A percentile compares a stretch with the other conserved stretches of the same genome.
These are phyloP conservation scores for Aspergillus brunneoviolaceus DNA, from an alignment of 2,329 filamentous ascomycete species.

Conservation along the genomic window DNA sequence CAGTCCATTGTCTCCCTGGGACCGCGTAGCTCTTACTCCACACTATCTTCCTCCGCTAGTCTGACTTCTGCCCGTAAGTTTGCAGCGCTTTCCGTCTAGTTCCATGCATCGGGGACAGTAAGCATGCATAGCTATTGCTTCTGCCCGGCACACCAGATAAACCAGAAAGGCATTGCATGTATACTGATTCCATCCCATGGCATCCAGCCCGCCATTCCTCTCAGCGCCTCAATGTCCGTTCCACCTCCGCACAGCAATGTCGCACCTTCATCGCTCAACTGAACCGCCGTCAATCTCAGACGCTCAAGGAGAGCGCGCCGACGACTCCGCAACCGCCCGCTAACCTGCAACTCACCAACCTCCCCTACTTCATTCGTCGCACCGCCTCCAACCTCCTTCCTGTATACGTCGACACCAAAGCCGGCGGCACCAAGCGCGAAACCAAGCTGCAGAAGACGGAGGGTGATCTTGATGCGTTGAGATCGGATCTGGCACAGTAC, in stretches of 20 bases:
- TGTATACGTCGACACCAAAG: conserved; percentile 72
- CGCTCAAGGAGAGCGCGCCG: conserved; percentile 29
- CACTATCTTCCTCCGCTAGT: conserved; percentile 30
- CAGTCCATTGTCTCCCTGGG: conserved; percentile 30
- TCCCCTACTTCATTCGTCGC: conserved; percentile 70
- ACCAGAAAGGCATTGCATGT: not conserved
- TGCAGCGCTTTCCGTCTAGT: conserved; percentile 10
- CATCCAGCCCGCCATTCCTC: conserved; percentile 19
- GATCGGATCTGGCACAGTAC: conserved; percentile 60
- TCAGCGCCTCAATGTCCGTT: conserved; percentile 18
- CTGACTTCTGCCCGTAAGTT: conserved; percentile 33
- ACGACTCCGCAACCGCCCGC: conserved; percentile 29
- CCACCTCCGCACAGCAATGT: conserved; percentile 29
- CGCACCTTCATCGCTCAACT: conserved; percentile 41
- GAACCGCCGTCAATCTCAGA: conserved; percentile 37
- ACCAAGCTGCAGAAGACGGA: conserved; percentile 78
- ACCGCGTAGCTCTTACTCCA: conserved; percentile 31
- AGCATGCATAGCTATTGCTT: not conserved
- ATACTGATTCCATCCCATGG: not conserved
- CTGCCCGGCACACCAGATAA: not conserved
- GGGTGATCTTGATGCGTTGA: conserved; percentile 66
- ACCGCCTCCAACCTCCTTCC: conserved; percentile 70
- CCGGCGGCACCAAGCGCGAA: conserved; percentile 71
- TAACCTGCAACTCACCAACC: conserved; percentile 42
- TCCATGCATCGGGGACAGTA: conserved; percentile 4